Evolutionary conservation across 2,329 filamentous ascomycete genomes (phyloP).

Genomic region (Exophiala dermatitidis): DNA sequence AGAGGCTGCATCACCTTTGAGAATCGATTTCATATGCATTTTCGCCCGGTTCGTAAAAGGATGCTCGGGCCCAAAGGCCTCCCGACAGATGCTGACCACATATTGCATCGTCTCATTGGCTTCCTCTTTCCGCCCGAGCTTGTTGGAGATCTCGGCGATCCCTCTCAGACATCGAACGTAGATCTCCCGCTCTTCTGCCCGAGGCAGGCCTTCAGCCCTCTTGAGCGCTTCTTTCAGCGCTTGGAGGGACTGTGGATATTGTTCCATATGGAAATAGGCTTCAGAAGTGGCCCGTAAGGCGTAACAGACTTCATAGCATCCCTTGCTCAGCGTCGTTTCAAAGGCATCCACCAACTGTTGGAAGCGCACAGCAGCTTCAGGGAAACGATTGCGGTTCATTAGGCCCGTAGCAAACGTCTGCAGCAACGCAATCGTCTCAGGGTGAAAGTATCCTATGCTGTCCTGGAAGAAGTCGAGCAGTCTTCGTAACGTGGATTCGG

Average conservation of each 20-base stretch:
- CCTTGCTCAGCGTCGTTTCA: conserved; percentile 23
- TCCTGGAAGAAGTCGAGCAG: conserved; percentile 28
- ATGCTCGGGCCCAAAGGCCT: conserved; percentile 25
- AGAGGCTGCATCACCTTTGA: conserved; percentile 18
- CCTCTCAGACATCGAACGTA: conserved; percentile 26
- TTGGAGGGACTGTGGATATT: conserved; percentile 22
- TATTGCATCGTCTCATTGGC: conserved; percentile 25
- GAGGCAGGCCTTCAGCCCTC: conserved; percentile 17
- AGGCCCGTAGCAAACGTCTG: conserved; percentile 27
- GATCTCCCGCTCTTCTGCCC: conserved; percentile 25
- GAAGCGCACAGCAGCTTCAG: conserved; percentile 25
- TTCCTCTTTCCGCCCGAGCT: conserved; percentile 21
- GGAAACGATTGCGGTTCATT: conserved; percentile 24
- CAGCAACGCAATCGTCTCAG: conserved; percentile 25
- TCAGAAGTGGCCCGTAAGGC: conserved; percentile 25
- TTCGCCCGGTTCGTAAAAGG: conserved; percentile 25
- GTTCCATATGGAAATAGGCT: conserved; percentile 25
- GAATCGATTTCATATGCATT: conserved; percentile 26
- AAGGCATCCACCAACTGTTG: conserved; percentile 26
- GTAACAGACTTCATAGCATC: conserved; percentile 26
- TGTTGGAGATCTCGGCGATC: conserved; percentile 25
- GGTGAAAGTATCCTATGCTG: conserved; percentile 27
- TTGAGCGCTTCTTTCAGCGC: conserved; percentile 24
- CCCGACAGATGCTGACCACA: conserved; percentile 24
- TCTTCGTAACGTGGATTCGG: conserved; percentile 21